Conservation (phyloP, 352 stramenopile species). For the Phytophthora constricta region DNA sequence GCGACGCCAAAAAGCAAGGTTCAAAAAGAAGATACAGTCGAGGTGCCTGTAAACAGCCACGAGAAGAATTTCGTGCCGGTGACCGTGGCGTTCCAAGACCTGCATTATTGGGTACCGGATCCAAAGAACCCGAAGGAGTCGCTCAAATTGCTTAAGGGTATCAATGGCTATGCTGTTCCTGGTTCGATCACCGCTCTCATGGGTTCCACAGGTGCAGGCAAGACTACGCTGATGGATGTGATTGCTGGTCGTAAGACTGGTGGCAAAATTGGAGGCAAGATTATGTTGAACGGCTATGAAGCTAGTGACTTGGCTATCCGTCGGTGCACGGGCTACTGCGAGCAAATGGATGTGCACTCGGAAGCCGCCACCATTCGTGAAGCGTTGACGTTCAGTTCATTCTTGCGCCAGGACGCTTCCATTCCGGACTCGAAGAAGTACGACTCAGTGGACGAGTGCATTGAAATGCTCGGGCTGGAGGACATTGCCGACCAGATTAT, state of each 20-base stretch:
- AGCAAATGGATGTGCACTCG: constrained; percentile 3
- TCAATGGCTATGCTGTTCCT: constrained; percentile 10
- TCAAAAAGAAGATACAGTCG: not conserved
- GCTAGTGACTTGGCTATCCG: not conserved
- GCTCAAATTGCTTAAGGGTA: constrained; percentile 14
- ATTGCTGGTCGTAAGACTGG: not conserved
- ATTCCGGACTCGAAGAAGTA: not conserved
- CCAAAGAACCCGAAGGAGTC: constrained; percentile 11
- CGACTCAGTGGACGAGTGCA: not conserved
- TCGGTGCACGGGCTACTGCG: constrained; percentile 2
- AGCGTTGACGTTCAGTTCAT: not conserved
- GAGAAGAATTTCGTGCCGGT: constrained; percentile 16
- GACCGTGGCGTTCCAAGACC: constrained; percentile 22
- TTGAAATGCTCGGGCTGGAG: not conserved
- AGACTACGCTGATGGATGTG: constrained; percentile 1
- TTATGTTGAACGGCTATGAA: not conserved
- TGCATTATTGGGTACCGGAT: constrained; percentile 17
- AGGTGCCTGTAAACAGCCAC: not conserved
- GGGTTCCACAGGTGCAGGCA: not conserved
- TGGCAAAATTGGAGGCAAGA: constrained; percentile 1
- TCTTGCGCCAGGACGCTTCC: not conserved
- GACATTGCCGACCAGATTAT: constrained; percentile 3
- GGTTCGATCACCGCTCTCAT: not conserved
- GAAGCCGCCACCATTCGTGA: not conserved
- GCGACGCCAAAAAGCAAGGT: not conserved